phyloP scores from a whole-genome alignment of 2,329 filamentous ascomycete genomes.

The Graphilbum sp. region DNA sequence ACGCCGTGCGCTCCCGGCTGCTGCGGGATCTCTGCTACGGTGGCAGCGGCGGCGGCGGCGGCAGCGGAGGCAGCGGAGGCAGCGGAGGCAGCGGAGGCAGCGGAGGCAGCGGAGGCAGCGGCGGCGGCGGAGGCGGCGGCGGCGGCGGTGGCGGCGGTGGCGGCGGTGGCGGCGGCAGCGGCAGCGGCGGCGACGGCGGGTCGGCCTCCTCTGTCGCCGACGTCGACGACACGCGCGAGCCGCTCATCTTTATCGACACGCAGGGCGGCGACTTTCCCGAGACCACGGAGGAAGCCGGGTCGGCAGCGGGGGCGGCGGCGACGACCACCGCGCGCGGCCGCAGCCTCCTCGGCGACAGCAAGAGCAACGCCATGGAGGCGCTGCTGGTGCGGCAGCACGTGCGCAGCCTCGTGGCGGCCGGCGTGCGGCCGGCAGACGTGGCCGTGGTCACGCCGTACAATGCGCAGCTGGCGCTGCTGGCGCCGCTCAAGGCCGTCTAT shows the following conservation, averaged over 20 bases:
- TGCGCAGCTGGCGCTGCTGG: constrained; percentile 70
- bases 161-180: background rate
- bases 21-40: constrained; percentile 60
- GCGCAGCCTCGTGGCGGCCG: constrained; percentile 53
- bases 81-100: too few relatives aligned
- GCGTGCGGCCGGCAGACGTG: constrained; percentile 68
- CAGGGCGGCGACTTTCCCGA: constrained; percentile 89
- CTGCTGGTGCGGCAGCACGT: constrained; percentile 67
- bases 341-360: constrained; percentile 41
- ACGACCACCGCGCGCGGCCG: background rate
- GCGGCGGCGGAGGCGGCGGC: background rate
- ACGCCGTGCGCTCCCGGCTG: constrained; percentile 57
- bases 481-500: constrained; percentile 64
- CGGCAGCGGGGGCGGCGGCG: constrained; percentile 13
- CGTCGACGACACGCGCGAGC: constrained; percentile 74
- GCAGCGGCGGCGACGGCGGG: too few relatives aligned
- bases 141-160: constrained; percentile 18
- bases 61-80: too few relatives aligned
- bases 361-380: constrained; percentile 86
- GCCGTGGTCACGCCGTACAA: constrained; percentile 95
- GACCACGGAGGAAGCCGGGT: constrained; percentile 53
- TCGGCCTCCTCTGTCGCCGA: constrained; percentile 38
- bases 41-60: too few relatives aligned
- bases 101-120: background rate
- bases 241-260: constrained; percentile 87